Evolutionary conservation across 192 early-diverging fungal species (phyloP).

Genomic region (Entomortierella beljakovae): DNA sequence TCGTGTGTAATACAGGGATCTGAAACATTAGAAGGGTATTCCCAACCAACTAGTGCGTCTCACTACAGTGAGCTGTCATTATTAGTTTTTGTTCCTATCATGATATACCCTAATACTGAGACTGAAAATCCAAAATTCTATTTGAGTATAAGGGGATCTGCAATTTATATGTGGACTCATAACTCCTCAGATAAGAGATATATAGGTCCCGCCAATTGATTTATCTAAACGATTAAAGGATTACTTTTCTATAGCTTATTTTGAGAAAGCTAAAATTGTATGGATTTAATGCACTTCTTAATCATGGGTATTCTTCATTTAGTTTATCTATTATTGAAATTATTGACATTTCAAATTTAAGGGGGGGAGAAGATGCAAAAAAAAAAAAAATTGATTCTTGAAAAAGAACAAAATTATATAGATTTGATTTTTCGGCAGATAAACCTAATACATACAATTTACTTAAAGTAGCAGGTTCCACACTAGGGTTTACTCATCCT

Average conservation of each 20-base stretch:
- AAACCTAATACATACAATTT: constrained; percentile 10
- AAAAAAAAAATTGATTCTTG: constrained; percentile 6
- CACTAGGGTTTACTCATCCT: background rate
- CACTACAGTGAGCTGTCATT: background rate
- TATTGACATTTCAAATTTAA: constrained; percentile 5
- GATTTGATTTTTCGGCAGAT: constrained; percentile 3
- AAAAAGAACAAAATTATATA: constrained; percentile 1
- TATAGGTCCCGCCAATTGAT: constrained; percentile 2
- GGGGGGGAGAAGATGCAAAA: too few species aligned
- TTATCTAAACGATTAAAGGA: constrained; percentile 23
- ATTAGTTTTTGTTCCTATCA: constrained; percentile 4
- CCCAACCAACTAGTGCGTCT: background rate
- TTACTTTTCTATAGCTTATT: constrained; percentile 33
- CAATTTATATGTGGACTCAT: constrained; percentile 4
- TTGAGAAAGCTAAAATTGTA: constrained; percentile 31
- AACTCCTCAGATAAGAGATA: background rate
- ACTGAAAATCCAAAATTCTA: background rate
- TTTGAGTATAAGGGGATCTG: background rate
- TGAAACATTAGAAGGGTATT: background rate
- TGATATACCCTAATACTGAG: constrained; percentile 9
- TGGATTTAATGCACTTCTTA: constrained; percentile 14
- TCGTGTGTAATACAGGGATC: constrained; percentile 1
- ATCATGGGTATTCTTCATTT: constrained; percentile 27
- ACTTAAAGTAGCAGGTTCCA: constrained; percentile 12
- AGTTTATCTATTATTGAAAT: constrained; percentile 24